Evolutionary conservation across 257 asterid species (phyloP), one percentile per base, ranked within the genome.

Genomic region (Capsicum chinense): DNA sequence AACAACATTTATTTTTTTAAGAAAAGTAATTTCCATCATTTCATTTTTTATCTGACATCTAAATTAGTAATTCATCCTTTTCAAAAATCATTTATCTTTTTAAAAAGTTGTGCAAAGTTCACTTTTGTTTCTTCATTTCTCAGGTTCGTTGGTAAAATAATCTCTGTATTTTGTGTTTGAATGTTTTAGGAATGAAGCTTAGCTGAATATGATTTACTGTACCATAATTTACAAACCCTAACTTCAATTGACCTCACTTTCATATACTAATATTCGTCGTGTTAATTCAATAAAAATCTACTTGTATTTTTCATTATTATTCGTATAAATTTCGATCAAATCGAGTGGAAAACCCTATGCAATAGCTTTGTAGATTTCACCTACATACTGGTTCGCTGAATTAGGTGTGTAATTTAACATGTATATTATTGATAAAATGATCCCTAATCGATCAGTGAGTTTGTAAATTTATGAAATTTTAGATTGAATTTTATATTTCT

Each of bases 71-170:
- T 26, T 26, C 33, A 26, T 26, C 33, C 33, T 26, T 26, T 26
- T 26, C 33, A 26, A 26, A 26, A 26, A 1, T 26, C 33, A 26
- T 26, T 26, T 26, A 26, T 26, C 33, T 26, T 26, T 26, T 26
- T 26, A 26, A 26, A 26, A 26, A 26, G 33, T 26, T 26, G 33
- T 26, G 33, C 2, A 26, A 26, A 26, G 33, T 26, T 26, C 33
- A 26, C 3, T 71, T 71, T 47, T 2, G 79, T 10, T 48, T 73
- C 42, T 47, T 59, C 1, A 48, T 73, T 73, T 73, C 59, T 48
- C 80, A 73, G 80, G 71, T 66, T 66, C 47, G 47, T 66, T 66
- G n/a, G 16, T 9, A n/a, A 19, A 12, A n/a, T n/a, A 71, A n/a
- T 21, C 16, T 21, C 70, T 64, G 71, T 64, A 64, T 26, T 26